A percentile compares a stretch with the other conserved stretches of the same genome.
Conservation (phyloP, 2,329 filamentous ascomycete species). For the Xylariomycetidae sp. region DNA sequence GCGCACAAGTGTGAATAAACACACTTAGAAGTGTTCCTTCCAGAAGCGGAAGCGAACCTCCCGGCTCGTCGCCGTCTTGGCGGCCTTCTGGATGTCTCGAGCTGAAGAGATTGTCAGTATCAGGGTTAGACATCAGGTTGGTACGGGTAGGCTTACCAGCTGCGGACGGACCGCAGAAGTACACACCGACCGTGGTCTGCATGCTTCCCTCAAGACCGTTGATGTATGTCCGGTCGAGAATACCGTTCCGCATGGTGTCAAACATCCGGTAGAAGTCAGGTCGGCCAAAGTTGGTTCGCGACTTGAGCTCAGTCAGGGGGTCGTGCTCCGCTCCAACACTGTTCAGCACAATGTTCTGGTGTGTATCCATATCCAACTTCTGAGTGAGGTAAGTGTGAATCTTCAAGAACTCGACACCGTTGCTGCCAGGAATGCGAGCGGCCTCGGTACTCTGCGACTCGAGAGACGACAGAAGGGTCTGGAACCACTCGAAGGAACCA, state of each 20-base stretch:
- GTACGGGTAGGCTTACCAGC: conserved; percentile 40
- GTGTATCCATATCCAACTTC: conserved; percentile 82
- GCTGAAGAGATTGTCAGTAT: conserved; percentile 49
- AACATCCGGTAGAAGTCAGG: conserved; percentile 84
- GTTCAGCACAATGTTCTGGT: conserved; percentile 96
- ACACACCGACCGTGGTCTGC: conserved; percentile 86
- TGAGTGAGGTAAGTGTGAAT: conserved; percentile 98
- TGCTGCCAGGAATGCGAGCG: conserved; percentile 59
- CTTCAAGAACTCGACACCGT: conserved; percentile 78
- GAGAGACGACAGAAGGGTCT: conserved; percentile 83
- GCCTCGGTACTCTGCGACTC: conserved; percentile 76
- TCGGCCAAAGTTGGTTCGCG: conserved; percentile 88
- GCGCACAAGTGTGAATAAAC: conserved; percentile 10
- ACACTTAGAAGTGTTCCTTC: conserved; percentile 80
- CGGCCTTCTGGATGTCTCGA: conserved; percentile 77
- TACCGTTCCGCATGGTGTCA: conserved; percentile 78
- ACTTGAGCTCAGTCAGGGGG: conserved; percentile 84
- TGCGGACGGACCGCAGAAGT: conserved; percentile 88
- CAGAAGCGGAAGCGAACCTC: conserved; percentile 95
- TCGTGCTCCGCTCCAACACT: conserved; percentile 83
- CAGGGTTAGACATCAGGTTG: background rate
- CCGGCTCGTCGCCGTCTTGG: conserved; percentile 62
- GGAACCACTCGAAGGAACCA: conserved; percentile 97
- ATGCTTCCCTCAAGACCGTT: conserved; percentile 70
- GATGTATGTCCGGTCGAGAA: conserved; percentile 79